Conservation (phyloP, 495 filamentous ascomycete genomes). For the Tuber brumale region DNA sequence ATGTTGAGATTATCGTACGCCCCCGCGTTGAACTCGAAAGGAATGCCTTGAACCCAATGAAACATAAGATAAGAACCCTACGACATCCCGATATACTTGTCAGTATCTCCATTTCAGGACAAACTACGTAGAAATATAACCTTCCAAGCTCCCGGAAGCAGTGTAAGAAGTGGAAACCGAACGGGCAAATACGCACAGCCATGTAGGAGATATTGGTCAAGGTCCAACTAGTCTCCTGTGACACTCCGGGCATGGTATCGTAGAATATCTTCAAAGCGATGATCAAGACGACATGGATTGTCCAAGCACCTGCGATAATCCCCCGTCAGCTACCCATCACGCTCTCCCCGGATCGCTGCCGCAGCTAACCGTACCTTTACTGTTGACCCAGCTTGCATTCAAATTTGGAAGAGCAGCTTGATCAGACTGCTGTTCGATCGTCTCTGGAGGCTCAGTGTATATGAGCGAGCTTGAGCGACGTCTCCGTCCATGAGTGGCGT, state of each 20-base stretch:
- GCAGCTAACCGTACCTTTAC: constrained; percentile 66
- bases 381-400: constrained; percentile 98
- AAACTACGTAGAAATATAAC: neutral
- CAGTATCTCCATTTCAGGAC: constrained; percentile 18
- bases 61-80: constrained; percentile 96
- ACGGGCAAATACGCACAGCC: constrained; percentile 48
- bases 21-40: constrained; percentile 98
- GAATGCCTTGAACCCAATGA: constrained; percentile 94
- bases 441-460: constrained; percentile 90
- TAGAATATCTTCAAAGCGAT: constrained; percentile 84
- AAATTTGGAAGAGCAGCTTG: constrained; percentile 90
- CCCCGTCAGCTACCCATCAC: constrained; percentile 19
- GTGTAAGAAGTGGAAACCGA: neutral
- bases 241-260: constrained; percentile 88
- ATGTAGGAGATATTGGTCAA: constrained; percentile 98
- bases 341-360: neutral
- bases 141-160: neutral
- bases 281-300: constrained; percentile 90
- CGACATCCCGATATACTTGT: constrained; percentile 14
- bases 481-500: constrained; percentile 54
- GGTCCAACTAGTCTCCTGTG: constrained; percentile 97
- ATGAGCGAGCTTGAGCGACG: constrained; percentile 91
- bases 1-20: constrained; percentile 99
- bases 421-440: constrained; percentile 90
- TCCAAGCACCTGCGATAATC: constrained; percentile 72